phyloP scores from a whole-genome alignment of 208 protist genomes.

The Acanthamoeba healyi region DNA sequence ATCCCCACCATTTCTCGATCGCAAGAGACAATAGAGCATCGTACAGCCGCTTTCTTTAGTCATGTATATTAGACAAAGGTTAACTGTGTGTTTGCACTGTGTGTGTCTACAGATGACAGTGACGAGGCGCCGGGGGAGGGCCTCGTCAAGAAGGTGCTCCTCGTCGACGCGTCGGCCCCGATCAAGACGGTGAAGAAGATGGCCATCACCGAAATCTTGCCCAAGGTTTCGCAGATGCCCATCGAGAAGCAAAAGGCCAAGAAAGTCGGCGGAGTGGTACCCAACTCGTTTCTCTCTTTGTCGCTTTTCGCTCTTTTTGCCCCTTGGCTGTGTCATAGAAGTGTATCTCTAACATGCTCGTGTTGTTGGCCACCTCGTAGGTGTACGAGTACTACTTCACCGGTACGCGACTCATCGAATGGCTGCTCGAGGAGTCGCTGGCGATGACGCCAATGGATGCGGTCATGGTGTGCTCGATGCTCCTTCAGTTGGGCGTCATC shows the following conservation, averaged over 20 bases:
- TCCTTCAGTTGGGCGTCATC: slow-evolving; percentile 14
- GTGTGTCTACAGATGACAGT: not conserved
- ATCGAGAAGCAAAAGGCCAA: slow-evolving; percentile 28
- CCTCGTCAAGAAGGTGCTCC: slow-evolving; percentile 32
- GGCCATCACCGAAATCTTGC: slow-evolving; percentile 38
- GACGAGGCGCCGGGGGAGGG: not conserved
- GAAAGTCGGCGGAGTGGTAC: slow-evolving; percentile 39
- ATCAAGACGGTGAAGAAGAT: slow-evolving; percentile 64
- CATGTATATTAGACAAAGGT: too few relatives aligned
- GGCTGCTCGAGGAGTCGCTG: slow-evolving; percentile 53
- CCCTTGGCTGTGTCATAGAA: not conserved
- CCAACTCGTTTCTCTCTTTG: not conserved
- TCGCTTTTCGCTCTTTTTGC: not conserved
- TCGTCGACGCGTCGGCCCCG: slow-evolving; percentile 31
- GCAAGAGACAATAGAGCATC: not conserved
- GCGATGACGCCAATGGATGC: slow-evolving; percentile 50
- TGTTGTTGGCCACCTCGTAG: not conserved
- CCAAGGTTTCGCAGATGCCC: slow-evolving; percentile 47
- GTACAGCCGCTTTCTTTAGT: not conserved
- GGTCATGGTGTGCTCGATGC: slow-evolving; percentile 33
- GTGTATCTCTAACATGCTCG: not conserved
- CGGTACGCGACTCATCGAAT: slow-evolving; percentile 3
- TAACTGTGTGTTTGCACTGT: not conserved
- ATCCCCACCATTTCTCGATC: slow-evolving; percentile 1
- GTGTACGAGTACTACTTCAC: slow-evolving; percentile 67